A percentile compares a stretch with the other conserved stretches of the same genome.
These are phyloP conservation scores for Hemileccinum rubropunctum DNA, from an alignment of 768 basidiomycete species.

Conservation along the genomic window DNA sequence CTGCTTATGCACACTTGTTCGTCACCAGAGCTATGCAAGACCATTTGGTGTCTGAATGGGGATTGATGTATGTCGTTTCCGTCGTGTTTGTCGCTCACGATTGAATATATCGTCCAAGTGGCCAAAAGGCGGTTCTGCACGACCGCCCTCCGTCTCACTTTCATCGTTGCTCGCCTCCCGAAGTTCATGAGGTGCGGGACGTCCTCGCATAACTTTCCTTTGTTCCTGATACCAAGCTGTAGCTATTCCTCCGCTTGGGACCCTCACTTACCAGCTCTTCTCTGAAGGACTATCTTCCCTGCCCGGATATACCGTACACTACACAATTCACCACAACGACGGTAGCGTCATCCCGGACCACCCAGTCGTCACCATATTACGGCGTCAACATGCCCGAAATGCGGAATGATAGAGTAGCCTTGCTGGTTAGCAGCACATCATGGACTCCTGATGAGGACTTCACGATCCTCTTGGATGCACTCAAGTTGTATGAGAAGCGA, in stretches of 20 bases:
- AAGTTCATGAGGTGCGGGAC: conserved; percentile 68
- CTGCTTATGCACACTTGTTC: conserved; percentile 88
- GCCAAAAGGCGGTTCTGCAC: conserved; percentile 73
- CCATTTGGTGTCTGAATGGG: conserved; percentile 67
- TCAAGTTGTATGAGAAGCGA: conserved; percentile 64
- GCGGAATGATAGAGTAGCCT: conserved; percentile 74
- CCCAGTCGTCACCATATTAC: conserved; percentile 17
- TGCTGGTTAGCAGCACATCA: conserved; percentile 89
- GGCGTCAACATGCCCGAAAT: conserved; percentile 41
- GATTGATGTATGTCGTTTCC: conserved; percentile 57
- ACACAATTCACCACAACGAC: conserved; percentile 56
- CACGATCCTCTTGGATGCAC: conserved; percentile 71
- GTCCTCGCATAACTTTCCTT: neutral
- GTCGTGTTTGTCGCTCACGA: neutral
- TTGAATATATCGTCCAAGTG: conserved; percentile 46
- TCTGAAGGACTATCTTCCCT: conserved; percentile 52
- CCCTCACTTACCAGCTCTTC: conserved; percentile 34
- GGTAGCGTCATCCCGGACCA: conserved; percentile 22
- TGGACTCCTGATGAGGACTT: conserved; percentile 99
- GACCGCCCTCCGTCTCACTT: conserved; percentile 91
- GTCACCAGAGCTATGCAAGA: conserved; percentile 88
- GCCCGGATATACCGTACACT: conserved; percentile 50
- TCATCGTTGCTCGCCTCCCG: conserved; percentile 62
- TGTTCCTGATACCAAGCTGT: neutral
- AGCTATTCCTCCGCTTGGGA: conserved; percentile 54